phyloP scores from a whole-genome alignment of 2,329 filamentous ascomycete species.

The Phoma sp. region DNA sequence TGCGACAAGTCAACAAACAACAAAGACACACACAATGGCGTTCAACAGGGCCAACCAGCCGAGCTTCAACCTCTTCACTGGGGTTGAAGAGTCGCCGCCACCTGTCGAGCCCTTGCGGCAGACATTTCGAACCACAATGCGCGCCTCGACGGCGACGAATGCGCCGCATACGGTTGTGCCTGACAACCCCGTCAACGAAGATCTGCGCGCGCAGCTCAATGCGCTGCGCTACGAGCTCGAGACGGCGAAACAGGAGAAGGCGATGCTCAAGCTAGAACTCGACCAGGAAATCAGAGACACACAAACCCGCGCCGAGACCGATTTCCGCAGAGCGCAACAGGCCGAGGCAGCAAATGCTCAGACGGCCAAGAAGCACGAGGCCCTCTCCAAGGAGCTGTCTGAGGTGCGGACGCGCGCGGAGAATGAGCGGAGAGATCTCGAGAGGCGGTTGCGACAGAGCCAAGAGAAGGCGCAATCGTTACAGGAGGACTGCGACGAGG shows the following conservation, averaged over 20 bases:
- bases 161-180: slow-evolving; percentile 46
- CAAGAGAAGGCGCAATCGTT: slow-evolving; percentile 75
- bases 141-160: slow-evolving; percentile 53
- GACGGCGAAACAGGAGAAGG: slow-evolving; percentile 85
- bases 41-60: slow-evolving; percentile 49
- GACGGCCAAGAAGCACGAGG: slow-evolving; percentile 61
- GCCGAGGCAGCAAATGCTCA: slow-evolving; percentile 60
- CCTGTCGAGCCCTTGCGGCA: slow-evolving; percentile 50
- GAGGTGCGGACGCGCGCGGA: slow-evolving; percentile 60
- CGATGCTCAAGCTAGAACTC: slow-evolving; percentile 77
- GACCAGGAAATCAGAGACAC: slow-evolving; percentile 83
- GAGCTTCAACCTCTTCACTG: slow-evolving; percentile 57
- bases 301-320: slow-evolving; percentile 80
- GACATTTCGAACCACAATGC: slow-evolving; percentile 48
- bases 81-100: slow-evolving; percentile 46
- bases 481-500: slow-evolving; percentile 84
- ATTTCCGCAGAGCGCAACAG: slow-evolving; percentile 72
- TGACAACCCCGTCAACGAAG: slow-evolving; percentile 65
- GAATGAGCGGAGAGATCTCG: slow-evolving; percentile 62
- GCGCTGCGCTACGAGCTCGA: slow-evolving; percentile 87
- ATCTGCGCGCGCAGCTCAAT: slow-evolving; percentile 87
- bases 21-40: slow-evolving; percentile 34
- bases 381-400: slow-evolving; percentile 60
- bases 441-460: slow-evolving; percentile 60
- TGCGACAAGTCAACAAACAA: slow-evolving; percentile 19